Evolutionary conservation across 495 filamentous ascomycete genomes (phyloP), one percentile per base, ranked within the genome.

Genomic region (Apiosordaria backusii): DNA sequence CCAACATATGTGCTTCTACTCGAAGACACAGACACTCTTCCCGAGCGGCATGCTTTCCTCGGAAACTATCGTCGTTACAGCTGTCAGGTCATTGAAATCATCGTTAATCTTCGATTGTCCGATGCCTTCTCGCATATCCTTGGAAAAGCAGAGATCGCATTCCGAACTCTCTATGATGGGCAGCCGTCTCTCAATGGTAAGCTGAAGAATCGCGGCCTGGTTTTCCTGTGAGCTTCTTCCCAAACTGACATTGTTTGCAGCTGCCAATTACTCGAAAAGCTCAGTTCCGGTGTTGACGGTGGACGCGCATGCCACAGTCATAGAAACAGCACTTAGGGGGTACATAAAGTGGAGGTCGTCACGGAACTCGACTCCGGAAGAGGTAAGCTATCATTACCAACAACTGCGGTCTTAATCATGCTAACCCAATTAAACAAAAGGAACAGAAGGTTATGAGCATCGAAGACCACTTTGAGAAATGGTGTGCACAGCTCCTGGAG

Each of bases 31-130:
- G 96, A 98, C 75, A 97, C 95, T 0, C 82, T 93, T 29, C 96
- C 96, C 1, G 96, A 99, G 75, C 84, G 91, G 24, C 95, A 99
- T 79, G 91, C 93, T 15, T 99, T 99, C 74, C 84, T 98, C n/a
- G 94, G 95, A 1, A 98, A 98, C 71, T 99, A 97, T 74, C 83
- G 93, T 23, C 86, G 96, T 57, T 98, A 96, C 70, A 95, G 93
- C 74, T 86, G 86, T 13, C 87, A 88, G 35, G 86, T 97, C 4
- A 90, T 98, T 58, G 93, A 97, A 76, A 83, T 82, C 27, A 91
- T 97, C 60, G 91, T 93, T 19, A 82, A 89, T 57, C 87, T 89
- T 65, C 86, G 89, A 66, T 88, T 92, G 15, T 84, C 89, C 52
- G 95, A 98, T 65, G 93, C 93, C 1, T 88, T 98, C 67, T 84